These are phyloP conservation scores for Aureobasidium mangrovei DNA, from an alignment of 2,329 filamentous ascomycete species.

Conservation along the genomic window DNA sequence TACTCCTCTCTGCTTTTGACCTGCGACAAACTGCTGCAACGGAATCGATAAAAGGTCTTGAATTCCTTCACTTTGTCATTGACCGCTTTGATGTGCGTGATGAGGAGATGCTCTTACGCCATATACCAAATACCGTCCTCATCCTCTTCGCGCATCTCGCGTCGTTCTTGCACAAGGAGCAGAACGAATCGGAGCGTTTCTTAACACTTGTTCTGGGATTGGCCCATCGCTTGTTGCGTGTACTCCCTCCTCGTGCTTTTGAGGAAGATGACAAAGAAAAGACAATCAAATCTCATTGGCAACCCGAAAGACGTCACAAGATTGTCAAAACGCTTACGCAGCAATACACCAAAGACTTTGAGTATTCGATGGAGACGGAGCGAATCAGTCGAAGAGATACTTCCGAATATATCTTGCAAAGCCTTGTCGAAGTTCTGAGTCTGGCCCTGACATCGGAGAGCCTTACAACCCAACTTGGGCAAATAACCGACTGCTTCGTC, in stretches of 20 bases:
- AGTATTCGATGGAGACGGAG: not conserved
- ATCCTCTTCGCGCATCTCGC: constrained; percentile 45
- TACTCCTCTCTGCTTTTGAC: constrained; percentile 14
- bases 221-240: constrained; percentile 9
- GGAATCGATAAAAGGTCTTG: constrained; percentile 51
- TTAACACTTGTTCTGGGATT: constrained; percentile 16
- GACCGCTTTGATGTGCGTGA: constrained; percentile 86
- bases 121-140: constrained; percentile 66
- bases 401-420: constrained; percentile 4
- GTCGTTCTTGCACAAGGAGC: not conserved
- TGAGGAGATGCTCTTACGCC: constrained; percentile 86
- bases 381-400: not conserved
- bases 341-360: constrained; percentile 1
- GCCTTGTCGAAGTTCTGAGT: not conserved
- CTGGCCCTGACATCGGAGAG: not conserved
- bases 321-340: constrained; percentile 7
- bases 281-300: not conserved
- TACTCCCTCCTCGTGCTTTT: constrained; percentile 23
- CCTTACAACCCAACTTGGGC: not conserved
- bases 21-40: constrained; percentile 51
- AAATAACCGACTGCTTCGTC: constrained; percentile 5
- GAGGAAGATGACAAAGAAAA: not conserved
- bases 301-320: not conserved
- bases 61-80: constrained; percentile 72
- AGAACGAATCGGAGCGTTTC: constrained; percentile 16